These are phyloP conservation scores for Aethionema arabicum DNA, from an alignment of 345 rosid genomes.

Conservation along the genomic window DNA sequence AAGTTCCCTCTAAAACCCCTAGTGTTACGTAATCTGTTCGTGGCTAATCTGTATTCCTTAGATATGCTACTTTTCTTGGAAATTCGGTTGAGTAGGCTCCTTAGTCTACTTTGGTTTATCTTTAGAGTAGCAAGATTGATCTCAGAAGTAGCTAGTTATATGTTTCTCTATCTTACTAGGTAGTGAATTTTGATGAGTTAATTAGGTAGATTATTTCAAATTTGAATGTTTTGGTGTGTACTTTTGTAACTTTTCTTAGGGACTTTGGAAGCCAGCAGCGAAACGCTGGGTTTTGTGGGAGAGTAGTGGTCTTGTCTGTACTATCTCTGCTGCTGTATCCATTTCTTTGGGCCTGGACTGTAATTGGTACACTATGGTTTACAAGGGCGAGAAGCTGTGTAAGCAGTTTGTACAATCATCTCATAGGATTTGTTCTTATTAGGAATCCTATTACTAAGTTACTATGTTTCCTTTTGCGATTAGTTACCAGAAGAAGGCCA, in stretches of 20 bases:
- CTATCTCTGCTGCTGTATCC: constrained; percentile 81
- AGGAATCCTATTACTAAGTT: constrained; percentile 12
- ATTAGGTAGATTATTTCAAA: not conserved
- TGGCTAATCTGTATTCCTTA: constrained; percentile 3
- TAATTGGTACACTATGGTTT: constrained; percentile 92
- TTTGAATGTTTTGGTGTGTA: constrained; percentile 13
- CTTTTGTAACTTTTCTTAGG: constrained; percentile 43
- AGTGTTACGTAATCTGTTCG: not conserved
- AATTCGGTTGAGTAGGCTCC: not conserved
- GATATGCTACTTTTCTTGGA: not conserved
- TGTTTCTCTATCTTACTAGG: constrained; percentile 9
- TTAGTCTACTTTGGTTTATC: constrained; percentile 13
- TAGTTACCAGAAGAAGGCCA: constrained; percentile 95
- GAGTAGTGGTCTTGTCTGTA: constrained; percentile 76
- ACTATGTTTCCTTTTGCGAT: constrained; percentile 17
- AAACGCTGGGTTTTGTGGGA: constrained; percentile 85
- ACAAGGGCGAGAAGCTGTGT: constrained; percentile 72
- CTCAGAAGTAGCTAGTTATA: constrained; percentile 19
- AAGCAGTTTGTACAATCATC: constrained; percentile 36
- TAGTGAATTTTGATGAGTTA: constrained; percentile 11
- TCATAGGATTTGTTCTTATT: constrained; percentile 5
- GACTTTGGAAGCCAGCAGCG: constrained; percentile 99
- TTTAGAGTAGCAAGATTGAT: constrained; percentile 24
- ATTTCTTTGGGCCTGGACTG: constrained; percentile 94
- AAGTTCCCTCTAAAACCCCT: constrained; percentile 37